These are phyloP conservation scores for Cercospora zeina DNA, from an alignment of 2,329 filamentous ascomycete genomes.

Conservation along the genomic window DNA sequence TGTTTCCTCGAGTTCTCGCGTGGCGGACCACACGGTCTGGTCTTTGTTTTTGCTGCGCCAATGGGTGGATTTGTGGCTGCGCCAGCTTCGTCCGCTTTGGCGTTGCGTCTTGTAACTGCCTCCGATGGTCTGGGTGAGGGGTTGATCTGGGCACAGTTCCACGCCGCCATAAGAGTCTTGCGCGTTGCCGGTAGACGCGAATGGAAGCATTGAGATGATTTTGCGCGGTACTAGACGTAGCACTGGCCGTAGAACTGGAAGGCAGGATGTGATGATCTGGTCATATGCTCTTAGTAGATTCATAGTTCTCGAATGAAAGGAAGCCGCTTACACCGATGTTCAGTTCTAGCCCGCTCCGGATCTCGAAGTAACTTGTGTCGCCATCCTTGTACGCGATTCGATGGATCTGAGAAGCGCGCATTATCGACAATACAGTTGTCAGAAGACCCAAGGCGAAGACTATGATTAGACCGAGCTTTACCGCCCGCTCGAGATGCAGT, in stretches of 20 bases:
- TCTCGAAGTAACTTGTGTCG: constrained; percentile 24
- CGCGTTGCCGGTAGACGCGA: constrained; percentile 11
- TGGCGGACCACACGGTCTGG: constrained; percentile 9
- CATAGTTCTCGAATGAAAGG: too few relatives aligned
- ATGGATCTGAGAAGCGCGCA: constrained; percentile 25
- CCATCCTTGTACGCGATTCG: constrained; percentile 25
- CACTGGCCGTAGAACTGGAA: constrained; percentile 26
- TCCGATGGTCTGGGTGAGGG: constrained; percentile 18
- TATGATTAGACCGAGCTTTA: constrained; percentile 25
- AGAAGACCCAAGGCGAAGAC: constrained; percentile 25
- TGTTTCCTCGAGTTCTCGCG: constrained; percentile 7
- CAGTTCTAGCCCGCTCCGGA: constrained; percentile 24
- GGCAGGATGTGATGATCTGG: constrained; percentile 28
- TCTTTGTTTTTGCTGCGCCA: constrained; percentile 14
- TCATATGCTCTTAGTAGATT: too few relatives aligned
- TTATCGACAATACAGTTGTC: constrained; percentile 23
- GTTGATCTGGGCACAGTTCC: constrained; percentile 16
- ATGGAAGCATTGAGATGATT: constrained; percentile 19
- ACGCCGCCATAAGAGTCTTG: constrained; percentile 6
- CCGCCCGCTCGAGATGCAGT: constrained; percentile 23
- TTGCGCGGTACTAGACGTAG: constrained; percentile 21
- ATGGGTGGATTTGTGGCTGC: constrained; percentile 11
- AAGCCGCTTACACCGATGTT: constrained; percentile 28
- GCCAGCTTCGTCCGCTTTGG: constrained; percentile 13
- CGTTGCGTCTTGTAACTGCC: constrained; percentile 15